Percentiles rank a stretch among this genome's conserved stretches.
Conservation (phyloP, 768 basidiomycete genomes). For the Cystofilobasidium macerans region DNA sequence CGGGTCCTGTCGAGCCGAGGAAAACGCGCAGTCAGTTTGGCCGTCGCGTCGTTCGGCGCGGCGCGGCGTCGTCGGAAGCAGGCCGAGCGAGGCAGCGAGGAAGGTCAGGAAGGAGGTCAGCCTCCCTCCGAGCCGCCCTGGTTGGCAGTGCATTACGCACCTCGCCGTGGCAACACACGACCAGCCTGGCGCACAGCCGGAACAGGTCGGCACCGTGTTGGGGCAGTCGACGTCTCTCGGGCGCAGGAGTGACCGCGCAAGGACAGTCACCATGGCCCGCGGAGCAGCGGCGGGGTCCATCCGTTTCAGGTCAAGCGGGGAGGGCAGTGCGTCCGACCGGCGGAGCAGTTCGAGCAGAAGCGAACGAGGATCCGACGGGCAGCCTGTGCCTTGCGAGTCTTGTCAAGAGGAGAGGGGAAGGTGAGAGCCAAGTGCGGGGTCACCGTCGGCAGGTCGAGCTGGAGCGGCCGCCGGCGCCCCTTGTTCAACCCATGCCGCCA, state of each 20-base stretch:
- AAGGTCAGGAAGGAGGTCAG: neutral
- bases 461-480: no score
- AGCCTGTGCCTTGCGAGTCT: no score
- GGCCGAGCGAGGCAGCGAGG: no score
- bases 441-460: no score
- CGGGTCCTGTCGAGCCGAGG: conserved; percentile 19
- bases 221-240: conserved; percentile 22
- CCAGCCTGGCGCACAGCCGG: conserved; percentile 7
- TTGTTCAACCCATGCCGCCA: no score
- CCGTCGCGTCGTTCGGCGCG: neutral
- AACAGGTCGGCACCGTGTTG: conserved; percentile 14
- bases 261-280: neutral
- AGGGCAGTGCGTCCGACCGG: no score
- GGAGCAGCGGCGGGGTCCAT: neutral
- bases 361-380: neutral
- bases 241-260: neutral
- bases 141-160: no score
- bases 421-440: no score
- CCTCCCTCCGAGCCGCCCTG: no score
- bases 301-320: no score
- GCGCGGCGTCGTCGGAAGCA: neutral
- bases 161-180: conserved; percentile 19
- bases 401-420: no score
- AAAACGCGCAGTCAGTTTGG: neutral
- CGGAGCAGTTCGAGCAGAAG: neutral